Evolutionary conservation across 2,329 filamentous ascomycete genomes (phyloP).

Genomic region (Talaromyces sp.): DNA sequence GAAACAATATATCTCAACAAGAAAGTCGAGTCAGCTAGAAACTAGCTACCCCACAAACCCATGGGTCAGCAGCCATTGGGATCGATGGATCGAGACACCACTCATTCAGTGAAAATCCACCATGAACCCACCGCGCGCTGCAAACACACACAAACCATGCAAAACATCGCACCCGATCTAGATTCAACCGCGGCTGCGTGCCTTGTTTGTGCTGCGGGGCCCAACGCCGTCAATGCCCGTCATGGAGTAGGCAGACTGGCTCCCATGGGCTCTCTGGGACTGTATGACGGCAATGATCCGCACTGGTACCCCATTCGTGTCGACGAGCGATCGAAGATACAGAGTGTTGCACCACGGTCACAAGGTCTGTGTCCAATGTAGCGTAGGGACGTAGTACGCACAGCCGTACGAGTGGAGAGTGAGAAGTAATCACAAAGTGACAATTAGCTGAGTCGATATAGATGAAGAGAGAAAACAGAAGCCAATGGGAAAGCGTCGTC

Average conservation of each 20-base stretch:
- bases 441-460: not conserved
- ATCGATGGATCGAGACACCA: conserved; percentile 3
- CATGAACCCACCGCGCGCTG: not conserved
- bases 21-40: not conserved
- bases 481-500: conserved; percentile 6
- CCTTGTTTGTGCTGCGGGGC: conserved; percentile 16
- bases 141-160: not conserved
- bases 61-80: conserved; percentile 6
- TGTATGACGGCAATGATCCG: conserved; percentile 8
- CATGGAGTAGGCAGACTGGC: conserved; percentile 2
- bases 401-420: not conserved
- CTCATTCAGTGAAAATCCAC: not conserved
- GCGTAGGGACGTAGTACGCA: not conserved
- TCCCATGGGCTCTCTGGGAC: not conserved
- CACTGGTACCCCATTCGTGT: not conserved
- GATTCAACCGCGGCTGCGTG: conserved; percentile 2
- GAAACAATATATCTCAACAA: not conserved
- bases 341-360: not conserved
- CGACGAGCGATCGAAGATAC: not conserved
- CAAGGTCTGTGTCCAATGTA: not conserved
- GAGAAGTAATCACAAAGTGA: not conserved
- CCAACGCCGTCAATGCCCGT: conserved; percentile 11
- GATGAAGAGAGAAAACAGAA: not conserved
- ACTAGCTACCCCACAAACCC: conserved; percentile 11
- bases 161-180: not conserved